A percentile compares a stretch with the other conserved stretches of the same genome.
phyloP scores from a whole-genome alignment of 148 eudicot genomes.

The Arbutus unedo region DNA sequence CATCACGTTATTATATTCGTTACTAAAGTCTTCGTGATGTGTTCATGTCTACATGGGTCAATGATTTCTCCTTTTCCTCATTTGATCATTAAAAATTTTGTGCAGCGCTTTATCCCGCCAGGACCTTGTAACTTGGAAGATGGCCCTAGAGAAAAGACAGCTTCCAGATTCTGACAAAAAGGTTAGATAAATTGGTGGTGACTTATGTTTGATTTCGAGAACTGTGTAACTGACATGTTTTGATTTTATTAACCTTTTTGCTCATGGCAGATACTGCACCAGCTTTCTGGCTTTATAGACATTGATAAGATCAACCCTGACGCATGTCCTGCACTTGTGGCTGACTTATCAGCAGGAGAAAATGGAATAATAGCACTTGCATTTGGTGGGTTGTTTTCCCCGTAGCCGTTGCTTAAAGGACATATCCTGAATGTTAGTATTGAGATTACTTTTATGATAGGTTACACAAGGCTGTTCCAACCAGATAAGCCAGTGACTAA shows the following conservation, averaged over 20 bases:
- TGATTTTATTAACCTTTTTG: constrained; percentile 7
- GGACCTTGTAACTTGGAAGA: constrained; percentile 98
- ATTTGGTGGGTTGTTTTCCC: constrained; percentile 60
- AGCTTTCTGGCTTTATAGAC: constrained; percentile 87
- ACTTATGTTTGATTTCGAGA: neutral
- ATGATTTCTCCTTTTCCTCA: constrained; percentile 8
- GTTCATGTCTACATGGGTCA: neutral
- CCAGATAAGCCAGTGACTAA: constrained; percentile 95
- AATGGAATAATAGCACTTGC: constrained; percentile 85
- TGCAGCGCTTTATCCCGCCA: constrained; percentile 94
- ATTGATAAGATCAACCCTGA: constrained; percentile 81
- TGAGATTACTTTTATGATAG: constrained; percentile 35
- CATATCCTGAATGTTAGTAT: constrained; percentile 6
- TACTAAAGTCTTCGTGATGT: neutral
- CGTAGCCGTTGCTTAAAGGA: neutral
- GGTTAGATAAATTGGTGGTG: constrained; percentile 35
- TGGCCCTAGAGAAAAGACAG: constrained; percentile 81
- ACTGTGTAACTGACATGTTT: neutral
- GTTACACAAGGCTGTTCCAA: constrained; percentile 91
- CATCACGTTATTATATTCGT: neutral
- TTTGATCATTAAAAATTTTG: constrained; percentile 14
- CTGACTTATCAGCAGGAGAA: constrained; percentile 85
- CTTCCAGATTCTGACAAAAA: constrained; percentile 76
- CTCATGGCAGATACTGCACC: constrained; percentile 56
- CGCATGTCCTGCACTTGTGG: constrained; percentile 91